phyloP scores from a whole-genome alignment of 1,284 basidiomycete species.

The Boletus semigastroideus region DNA sequence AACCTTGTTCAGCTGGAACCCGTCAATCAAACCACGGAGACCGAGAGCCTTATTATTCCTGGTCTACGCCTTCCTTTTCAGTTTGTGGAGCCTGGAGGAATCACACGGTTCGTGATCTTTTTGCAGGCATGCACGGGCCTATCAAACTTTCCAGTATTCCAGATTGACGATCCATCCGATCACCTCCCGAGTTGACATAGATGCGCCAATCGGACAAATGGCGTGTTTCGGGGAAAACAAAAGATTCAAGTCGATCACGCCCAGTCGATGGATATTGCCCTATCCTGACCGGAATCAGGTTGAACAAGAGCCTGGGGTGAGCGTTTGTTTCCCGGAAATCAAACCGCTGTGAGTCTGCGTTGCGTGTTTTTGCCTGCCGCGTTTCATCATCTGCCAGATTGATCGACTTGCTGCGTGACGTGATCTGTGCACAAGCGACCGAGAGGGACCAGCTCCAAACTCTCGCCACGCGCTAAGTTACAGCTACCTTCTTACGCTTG shows the following conservation, averaged over 20 bases:
- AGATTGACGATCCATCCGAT: conserved; percentile 87
- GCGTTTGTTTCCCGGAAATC: conserved; percentile 98
- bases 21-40: conserved; percentile 86
- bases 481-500: conserved; percentile 29
- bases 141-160: not conserved
- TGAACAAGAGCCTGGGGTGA: conserved; percentile 83
- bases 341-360: conserved; percentile 77
- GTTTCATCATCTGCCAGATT: conserved; percentile 57
- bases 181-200: conserved; percentile 80
- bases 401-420: conserved; percentile 76
- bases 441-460: conserved; percentile 69
- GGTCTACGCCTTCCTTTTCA: conserved; percentile 93
- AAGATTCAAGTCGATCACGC: conserved; percentile 85
- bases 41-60: conserved; percentile 86
- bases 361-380: conserved; percentile 6
- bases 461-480: conserved; percentile 33
- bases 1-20: conserved; percentile 73
- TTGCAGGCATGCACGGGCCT: not conserved
- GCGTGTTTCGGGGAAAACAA: conserved; percentile 86
- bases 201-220: conserved; percentile 86
- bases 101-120: conserved; percentile 62
- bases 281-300: conserved; percentile 38
- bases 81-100: conserved; percentile 92
- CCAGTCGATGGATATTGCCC: conserved; percentile 64
- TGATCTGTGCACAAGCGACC: conserved; percentile 74